A percentile compares a stretch with the other conserved stretches of the same genome.
These are phyloP conservation scores for Naganishia friedmannii DNA, from an alignment of 768 basidiomycete genomes.

Conservation along the genomic window DNA sequence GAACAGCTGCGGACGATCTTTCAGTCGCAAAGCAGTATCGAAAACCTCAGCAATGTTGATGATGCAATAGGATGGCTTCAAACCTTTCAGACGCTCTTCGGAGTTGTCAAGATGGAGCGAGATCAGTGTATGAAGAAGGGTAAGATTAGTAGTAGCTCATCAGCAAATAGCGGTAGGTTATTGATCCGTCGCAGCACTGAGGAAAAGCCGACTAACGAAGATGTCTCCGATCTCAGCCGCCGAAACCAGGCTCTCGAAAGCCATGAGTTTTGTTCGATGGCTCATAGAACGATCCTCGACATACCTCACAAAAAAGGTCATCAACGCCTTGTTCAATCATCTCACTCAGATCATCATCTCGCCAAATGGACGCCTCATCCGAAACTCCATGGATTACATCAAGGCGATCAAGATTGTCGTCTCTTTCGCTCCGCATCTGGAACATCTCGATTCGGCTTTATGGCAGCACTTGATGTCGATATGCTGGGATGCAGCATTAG, in stretches of 20 bases:
- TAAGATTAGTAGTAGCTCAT: constrained; percentile 28
- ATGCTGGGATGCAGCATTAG: constrained; percentile 73
- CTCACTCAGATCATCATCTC: constrained; percentile 63
- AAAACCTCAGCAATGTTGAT: constrained; percentile 58
- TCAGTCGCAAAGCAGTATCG: constrained; percentile 50
- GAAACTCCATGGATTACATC: constrained; percentile 71
- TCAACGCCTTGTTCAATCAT: constrained; percentile 64
- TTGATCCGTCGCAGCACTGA: neutral
- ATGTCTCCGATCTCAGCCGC: constrained; percentile 51
- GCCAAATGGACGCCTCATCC: constrained; percentile 58
- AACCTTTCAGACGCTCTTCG: constrained; percentile 72
- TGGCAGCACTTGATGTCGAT: constrained; percentile 72
- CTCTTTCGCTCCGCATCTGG: constrained; percentile 70
- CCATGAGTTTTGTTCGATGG: constrained; percentile 68
- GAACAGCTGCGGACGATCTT: constrained; percentile 50
- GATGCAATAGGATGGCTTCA: constrained; percentile 62
- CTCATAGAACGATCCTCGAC: constrained; percentile 65
- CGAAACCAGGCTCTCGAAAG: constrained; percentile 63
- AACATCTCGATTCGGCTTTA: constrained; percentile 62
- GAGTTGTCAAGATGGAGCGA: constrained; percentile 65
- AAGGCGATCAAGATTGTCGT: constrained; percentile 71
- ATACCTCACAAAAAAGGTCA: constrained; percentile 60
- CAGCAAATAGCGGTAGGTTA: constrained; percentile 23
- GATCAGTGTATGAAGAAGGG: constrained; percentile 54
- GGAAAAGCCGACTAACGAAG: neutral